Evolutionary conservation across 345 rosid species (phyloP).

Genomic region (Brassica rapa): DNA sequence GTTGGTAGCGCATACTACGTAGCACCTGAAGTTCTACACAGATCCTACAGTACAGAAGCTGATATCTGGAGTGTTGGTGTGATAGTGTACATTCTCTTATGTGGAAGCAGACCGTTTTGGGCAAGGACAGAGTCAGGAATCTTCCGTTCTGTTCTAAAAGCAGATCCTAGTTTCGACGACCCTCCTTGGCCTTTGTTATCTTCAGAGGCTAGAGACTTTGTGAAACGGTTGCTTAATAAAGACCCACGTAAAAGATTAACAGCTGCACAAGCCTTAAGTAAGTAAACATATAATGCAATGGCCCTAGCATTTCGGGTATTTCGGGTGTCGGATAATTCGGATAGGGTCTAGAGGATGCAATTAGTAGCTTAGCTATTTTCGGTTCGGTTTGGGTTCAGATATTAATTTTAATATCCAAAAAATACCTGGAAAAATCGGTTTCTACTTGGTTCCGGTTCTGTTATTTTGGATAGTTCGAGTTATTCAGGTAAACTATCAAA

Average conservation of each 20-base stretch:
- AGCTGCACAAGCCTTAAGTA: slow-evolving; percentile 95
- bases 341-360: too few relatives aligned
- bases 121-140: slow-evolving; percentile 95
- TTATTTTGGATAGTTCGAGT: too few relatives aligned
- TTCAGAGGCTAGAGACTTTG: slow-evolving; percentile 87
- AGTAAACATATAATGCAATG: slow-evolving; percentile 23
- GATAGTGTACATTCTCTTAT: slow-evolving; percentile 84
- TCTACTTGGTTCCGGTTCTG: too few relatives aligned
- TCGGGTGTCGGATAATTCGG: too few relatives aligned
- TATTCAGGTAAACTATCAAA: too few relatives aligned
- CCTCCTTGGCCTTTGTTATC: slow-evolving; percentile 90
- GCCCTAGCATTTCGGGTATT: too few relatives aligned
- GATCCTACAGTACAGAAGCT: slow-evolving; percentile 88
- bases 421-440: too few relatives aligned
- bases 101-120: slow-evolving; percentile 99
- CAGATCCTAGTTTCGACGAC: slow-evolving; percentile 91
- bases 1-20: slow-evolving; percentile 97
- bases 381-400: too few relatives aligned
- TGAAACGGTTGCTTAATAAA: slow-evolving; percentile 77
- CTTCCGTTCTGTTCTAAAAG: slow-evolving; percentile 89
- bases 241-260: slow-evolving; percentile 95
- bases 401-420: too few relatives aligned
- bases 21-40: slow-evolving; percentile 97
- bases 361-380: too few relatives aligned
- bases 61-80: slow-evolving; percentile 99